Conservation (phyloP, 257 asterid genomes). For the Leonotis leonurus region DNA sequence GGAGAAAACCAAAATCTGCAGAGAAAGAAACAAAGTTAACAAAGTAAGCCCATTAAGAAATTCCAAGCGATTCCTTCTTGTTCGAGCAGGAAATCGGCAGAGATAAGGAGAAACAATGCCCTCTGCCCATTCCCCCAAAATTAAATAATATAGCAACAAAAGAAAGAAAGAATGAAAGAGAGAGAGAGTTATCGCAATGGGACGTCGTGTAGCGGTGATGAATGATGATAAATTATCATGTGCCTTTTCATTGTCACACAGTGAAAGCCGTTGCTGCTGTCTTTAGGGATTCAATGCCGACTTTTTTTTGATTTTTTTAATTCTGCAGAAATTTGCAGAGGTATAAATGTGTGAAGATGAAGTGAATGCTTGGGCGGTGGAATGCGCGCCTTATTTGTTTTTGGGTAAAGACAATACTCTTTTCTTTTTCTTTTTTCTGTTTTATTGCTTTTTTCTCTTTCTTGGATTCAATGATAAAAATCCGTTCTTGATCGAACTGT, state of each 20-base stretch:
- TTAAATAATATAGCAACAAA: not conserved
- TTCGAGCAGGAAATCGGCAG: constrained; percentile 14
- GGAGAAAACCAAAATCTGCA: not conserved
- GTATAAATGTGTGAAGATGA: constrained; percentile 12
- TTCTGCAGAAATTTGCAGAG: constrained; percentile 10
- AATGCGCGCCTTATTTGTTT: constrained; percentile 28
- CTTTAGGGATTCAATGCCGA: constrained; percentile 11
- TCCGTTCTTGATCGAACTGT: too few relatives aligned
- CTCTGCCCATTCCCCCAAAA: constrained; percentile 25
- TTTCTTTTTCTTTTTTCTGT: not conserved
- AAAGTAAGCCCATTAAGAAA: constrained; percentile 24
- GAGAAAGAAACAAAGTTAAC: constrained; percentile 11
- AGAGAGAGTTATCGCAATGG: not conserved
- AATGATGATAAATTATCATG: constrained; percentile 26
- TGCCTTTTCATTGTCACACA: constrained; percentile 19
- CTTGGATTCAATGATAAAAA: too few relatives aligned
- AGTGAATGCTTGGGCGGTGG: constrained; percentile 26
- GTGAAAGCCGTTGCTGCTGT: constrained; percentile 10
- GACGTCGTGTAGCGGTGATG: constrained; percentile 9
- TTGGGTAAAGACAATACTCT: constrained; percentile 1
- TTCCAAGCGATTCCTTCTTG: not conserved
- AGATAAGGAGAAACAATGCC: constrained; percentile 26
- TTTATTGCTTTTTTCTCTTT: too few relatives aligned
- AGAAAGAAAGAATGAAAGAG: not conserved
- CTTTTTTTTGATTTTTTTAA: not conserved